phyloP scores from a whole-genome alignment of 2,329 filamentous ascomycete species.

The Colletotrichum sp. region DNA sequence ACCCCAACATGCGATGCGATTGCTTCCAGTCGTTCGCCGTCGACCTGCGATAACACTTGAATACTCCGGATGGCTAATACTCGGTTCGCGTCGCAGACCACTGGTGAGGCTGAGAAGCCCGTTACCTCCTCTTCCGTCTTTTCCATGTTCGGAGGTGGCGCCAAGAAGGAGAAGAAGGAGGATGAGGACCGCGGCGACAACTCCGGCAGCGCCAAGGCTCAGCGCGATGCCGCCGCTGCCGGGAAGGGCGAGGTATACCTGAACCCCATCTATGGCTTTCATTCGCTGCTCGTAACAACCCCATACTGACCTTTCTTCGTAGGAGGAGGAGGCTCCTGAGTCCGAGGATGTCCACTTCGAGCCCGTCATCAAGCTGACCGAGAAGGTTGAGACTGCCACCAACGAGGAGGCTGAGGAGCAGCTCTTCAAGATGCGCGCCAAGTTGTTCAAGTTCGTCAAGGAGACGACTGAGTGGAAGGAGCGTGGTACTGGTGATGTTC shows the following conservation, averaged over 20 bases:
- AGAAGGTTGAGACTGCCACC: constrained; percentile 97
- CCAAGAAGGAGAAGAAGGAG: constrained; percentile 96
- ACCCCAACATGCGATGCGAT: background rate
- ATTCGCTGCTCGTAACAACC: background rate
- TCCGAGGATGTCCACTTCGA: constrained; percentile 96
- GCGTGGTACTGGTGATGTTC: constrained; percentile 94
- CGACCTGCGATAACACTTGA: background rate
- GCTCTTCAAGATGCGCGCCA: constrained; percentile 99
- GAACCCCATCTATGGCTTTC: background rate
- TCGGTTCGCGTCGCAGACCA: background rate
- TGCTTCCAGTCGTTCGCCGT: background rate
- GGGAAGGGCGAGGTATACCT: constrained; percentile 61
- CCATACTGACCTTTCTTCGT: background rate
- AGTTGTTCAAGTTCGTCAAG: constrained; percentile 97
- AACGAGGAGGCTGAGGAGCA: constrained; percentile 99
- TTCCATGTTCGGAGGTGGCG: constrained; percentile 98
- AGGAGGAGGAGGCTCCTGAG: constrained; percentile 78
- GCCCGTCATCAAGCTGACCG: constrained; percentile 92
- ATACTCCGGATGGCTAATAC: background rate
- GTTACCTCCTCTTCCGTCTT: constrained; percentile 75
- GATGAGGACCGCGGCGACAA: constrained; percentile 83
- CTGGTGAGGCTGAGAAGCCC: constrained; percentile 38
- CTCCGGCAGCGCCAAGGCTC: constrained; percentile 86
- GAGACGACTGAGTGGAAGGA: constrained; percentile 98
- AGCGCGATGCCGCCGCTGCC: constrained; percentile 66